These are phyloP conservation scores for Penicillium flavigenum DNA, from an alignment of 495 filamentous ascomycete species.

Conservation along the genomic window DNA sequence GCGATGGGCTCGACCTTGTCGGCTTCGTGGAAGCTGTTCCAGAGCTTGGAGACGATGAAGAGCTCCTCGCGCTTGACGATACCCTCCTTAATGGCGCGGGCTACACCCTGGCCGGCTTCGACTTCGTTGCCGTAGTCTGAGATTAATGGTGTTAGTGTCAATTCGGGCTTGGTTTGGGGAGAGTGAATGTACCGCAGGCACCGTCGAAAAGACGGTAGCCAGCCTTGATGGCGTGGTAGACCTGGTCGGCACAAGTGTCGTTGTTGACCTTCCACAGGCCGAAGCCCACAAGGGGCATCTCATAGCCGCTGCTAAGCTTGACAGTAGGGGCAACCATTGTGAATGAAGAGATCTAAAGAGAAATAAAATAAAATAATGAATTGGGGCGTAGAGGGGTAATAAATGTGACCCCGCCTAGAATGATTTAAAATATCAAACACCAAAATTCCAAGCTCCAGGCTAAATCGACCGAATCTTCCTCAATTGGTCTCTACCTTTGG, in stretches of 20 bases:
- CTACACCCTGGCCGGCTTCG: conserved; percentile 80
- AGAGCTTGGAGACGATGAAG: conserved; percentile 91
- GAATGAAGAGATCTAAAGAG: not conserved
- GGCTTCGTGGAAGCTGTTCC: conserved; percentile 83
- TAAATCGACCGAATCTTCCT: conserved; percentile 1
- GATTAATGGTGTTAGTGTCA: conserved; percentile 22
- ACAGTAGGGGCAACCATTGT: conserved; percentile 45
- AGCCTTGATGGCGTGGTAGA: conserved; percentile 87
- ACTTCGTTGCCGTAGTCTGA: conserved; percentile 87
- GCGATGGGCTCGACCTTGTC: conserved; percentile 71
- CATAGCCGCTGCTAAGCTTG: conserved; percentile 76
- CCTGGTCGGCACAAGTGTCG: conserved; percentile 69
- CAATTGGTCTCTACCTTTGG: not conserved
- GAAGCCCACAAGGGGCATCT: conserved; percentile 86
- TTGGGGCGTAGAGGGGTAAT: conserved; percentile 5
- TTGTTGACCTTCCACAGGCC: conserved; percentile 86
- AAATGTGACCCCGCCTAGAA: not conserved
- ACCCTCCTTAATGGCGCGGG: conserved; percentile 81
- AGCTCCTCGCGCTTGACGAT: conserved; percentile 83
- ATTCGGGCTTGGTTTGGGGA: conserved; percentile 5
- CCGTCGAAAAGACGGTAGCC: conserved; percentile 88
- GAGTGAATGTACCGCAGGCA: conserved; percentile 65
- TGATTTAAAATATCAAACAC: not conserved
- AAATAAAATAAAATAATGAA: not conserved
- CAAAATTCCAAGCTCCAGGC: conserved; percentile 5